Base-by-base conservation (phyloP, 192 early-diverging fungal genomes). In the Linnemannia zychae region DNA sequence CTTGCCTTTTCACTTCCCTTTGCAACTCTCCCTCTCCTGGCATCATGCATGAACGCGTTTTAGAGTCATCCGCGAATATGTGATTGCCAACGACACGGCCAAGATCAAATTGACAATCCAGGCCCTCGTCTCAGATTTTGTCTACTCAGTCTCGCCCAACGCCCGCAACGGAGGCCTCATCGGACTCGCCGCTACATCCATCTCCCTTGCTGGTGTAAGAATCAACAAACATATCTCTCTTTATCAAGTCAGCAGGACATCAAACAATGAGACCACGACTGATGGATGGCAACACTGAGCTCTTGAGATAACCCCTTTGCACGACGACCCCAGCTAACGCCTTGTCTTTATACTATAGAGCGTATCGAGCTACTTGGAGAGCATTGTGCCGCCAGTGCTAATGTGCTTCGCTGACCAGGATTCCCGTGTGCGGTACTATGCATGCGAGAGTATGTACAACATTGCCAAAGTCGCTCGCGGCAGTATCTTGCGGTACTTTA, bases 371-470 rank as follows among this genome's bases (percentile, higher is more conserved):
- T 94, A 95, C 69, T 83, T 98, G 16, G 91, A 92, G 48, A 91
- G 90, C 20, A 97, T 99, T 75, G 93, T 99, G 4, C 97, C 97
- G 22, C 99, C 99, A 3, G 97, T 99, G 24, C 92, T 99, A 4
- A 91, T 97, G 37, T 99, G 98, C 75, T 95, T 99, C 74, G 87
- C 90, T 7, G 97, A 99, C 83, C 96, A 94, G 71, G 99, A 99
- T 84, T 93, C 93, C 37, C 91, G 96, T 18, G 97, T 99, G 57
- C 92, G 98, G 38, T 99, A 99, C 90, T 99, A 98, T 93, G 98
- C 99, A 3, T 99, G 97, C 78, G 99, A 99, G 88, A 94, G 93
- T 73, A 95, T 99, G 93, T 99, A 99, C 80, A 99, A 99, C 85
- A 97, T 99, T 68, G 94, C 95, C 31, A 99, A 99, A 71, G 99